Evolutionary conservation across 176 grass and related monocot genomes (phyloP).

Genomic region (Aegilops tauschii): DNA sequence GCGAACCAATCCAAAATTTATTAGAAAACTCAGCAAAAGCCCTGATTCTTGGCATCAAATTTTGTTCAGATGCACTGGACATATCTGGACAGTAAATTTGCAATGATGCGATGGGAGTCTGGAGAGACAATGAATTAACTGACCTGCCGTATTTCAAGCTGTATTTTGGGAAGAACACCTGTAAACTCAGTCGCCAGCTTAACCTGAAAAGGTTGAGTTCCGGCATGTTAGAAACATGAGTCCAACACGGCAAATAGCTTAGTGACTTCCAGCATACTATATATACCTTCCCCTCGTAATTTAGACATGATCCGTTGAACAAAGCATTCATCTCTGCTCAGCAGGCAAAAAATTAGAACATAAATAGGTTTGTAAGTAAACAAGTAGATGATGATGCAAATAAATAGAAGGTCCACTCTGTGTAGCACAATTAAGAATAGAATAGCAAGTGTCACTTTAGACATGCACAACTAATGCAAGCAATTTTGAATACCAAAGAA

Average conservation of each 20-base stretch:
- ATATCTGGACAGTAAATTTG: conserved; percentile 9
- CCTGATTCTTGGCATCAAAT: neutral
- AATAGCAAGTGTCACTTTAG: neutral
- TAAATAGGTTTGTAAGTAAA: conserved; percentile 18
- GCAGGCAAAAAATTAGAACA: conserved; percentile 20
- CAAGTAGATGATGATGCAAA: neutral
- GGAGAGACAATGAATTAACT: conserved; percentile 17
- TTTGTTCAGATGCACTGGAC: neutral
- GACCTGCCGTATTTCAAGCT: conserved; percentile 69
- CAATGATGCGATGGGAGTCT: neutral
- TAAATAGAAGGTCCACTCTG: neutral
- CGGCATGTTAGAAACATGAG: conserved; percentile 30
- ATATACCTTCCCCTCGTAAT: conserved; percentile 80
- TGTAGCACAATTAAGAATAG: neutral
- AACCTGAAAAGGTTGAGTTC: conserved; percentile 39
- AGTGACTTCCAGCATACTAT: conserved; percentile 1
- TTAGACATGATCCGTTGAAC: conserved; percentile 69
- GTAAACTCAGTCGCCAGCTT: conserved; percentile 59
- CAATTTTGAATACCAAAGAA: conserved; percentile 4
- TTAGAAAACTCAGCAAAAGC: neutral
- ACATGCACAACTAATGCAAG: conserved; percentile 12
- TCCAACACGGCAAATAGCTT: neutral
- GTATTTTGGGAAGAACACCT: conserved; percentile 87
- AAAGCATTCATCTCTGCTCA: conserved; percentile 85
- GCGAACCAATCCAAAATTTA: neutral